Conservation (phyloP, 1,139 yeast species). For the Ogataea hybrid region DNA sequence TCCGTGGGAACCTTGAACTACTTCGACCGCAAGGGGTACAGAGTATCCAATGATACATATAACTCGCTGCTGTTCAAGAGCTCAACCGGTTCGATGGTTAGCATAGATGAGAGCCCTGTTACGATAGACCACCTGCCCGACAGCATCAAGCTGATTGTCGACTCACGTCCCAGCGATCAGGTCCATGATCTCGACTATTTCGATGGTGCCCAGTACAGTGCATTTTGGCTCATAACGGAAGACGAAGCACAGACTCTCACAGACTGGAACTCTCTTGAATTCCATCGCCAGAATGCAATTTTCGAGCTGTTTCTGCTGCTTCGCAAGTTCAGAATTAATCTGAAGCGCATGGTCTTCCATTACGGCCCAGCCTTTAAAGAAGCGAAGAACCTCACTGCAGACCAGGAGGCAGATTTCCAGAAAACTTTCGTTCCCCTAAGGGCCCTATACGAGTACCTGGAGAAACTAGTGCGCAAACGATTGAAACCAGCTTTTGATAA, state of each 20-base stretch:
- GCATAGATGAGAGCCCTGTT: slow-evolving; percentile 4
- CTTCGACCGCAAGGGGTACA: slow-evolving; percentile 11
- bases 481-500: slow-evolving; percentile 29
- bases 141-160: slow-evolving; percentile 24
- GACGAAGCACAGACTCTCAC: slow-evolving; percentile 23
- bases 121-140: slow-evolving; percentile 19
- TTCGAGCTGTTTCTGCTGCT: slow-evolving; percentile 18
- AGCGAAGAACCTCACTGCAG: slow-evolving; percentile 17
- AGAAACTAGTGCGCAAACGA: slow-evolving; percentile 23
- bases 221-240: slow-evolving; percentile 28
- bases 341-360: slow-evolving; percentile 19
- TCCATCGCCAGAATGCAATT: slow-evolving; percentile 30
- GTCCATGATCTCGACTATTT: slow-evolving; percentile 23
- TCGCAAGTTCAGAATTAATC: slow-evolving; percentile 16
- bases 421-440: slow-evolving; percentile 28
- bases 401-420: slow-evolving; percentile 22
- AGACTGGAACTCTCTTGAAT: slow-evolving; percentile 27
- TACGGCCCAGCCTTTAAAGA: slow-evolving; percentile 28
- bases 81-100: slow-evolving; percentile 5
- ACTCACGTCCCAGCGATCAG: slow-evolving; percentile 27
- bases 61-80: neutral
- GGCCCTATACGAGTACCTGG: slow-evolving; percentile 26
- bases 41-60: slow-evolving; percentile 8
- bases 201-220: slow-evolving; percentile 24
- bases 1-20: slow-evolving; percentile 11